These are phyloP conservation scores for Gossypium anomalum DNA, from an alignment of 345 rosid species.

Conservation along the genomic window DNA sequence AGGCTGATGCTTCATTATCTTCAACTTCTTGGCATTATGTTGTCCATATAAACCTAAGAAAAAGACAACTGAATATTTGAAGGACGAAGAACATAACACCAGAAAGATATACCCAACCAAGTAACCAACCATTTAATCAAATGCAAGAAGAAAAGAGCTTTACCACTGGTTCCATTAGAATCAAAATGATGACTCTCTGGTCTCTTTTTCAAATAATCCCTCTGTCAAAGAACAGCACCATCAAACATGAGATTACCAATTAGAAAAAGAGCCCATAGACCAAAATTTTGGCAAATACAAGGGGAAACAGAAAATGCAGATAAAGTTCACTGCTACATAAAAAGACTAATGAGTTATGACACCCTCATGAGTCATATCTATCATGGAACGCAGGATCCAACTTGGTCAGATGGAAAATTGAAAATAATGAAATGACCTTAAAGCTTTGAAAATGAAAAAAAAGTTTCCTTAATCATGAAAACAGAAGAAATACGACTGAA, in stretches of 20 bases:
- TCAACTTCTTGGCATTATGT: conserved; percentile 69
- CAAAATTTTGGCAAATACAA: not conserved
- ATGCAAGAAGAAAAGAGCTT: conserved; percentile 22
- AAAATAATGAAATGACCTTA: not conserved
- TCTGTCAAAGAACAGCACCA: conserved; percentile 37
- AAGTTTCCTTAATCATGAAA: not conserved
- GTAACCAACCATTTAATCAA: conserved; percentile 15
- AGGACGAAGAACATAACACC: conserved; percentile 14
- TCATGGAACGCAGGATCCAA: not conserved
- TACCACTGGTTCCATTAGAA: conserved; percentile 69
- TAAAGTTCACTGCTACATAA: not conserved
- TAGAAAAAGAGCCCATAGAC: not conserved
- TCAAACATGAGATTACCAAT: not conserved
- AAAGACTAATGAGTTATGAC: not conserved
- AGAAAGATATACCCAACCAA: conserved; percentile 4
- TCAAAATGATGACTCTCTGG: conserved; percentile 63
- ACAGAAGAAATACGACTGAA: not conserved
- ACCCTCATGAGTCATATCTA: not conserved
- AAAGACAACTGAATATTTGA: conserved; percentile 22
- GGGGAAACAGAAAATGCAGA: not conserved
- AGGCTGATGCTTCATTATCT: conserved; percentile 52
- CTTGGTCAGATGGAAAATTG: not conserved
- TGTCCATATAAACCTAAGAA: conserved; percentile 64
- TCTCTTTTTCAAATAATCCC: conserved; percentile 73
- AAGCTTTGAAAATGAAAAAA: not conserved